Evolutionary conservation across 768 basidiomycete genomes (phyloP).

Genomic region (Termitomyces sp.): DNA sequence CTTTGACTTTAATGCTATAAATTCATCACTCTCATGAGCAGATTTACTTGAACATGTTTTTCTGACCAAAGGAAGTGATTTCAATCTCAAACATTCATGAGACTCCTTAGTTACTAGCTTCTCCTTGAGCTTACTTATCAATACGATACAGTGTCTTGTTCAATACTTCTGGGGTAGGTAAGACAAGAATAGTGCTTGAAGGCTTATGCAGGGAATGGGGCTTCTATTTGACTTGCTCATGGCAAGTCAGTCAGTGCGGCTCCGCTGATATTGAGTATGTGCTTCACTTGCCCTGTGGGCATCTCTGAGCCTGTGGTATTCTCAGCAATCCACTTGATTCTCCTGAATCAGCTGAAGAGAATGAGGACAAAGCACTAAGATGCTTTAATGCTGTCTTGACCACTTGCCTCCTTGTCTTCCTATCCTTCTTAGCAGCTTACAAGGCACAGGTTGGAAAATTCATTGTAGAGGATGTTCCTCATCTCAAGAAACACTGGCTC

Average conservation of each 20-base stretch:
- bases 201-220: background rate
- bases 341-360: background rate
- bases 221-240: background rate
- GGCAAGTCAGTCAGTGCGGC: background rate
- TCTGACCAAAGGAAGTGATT: too few relatives aligned
- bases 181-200: background rate
- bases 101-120: background rate
- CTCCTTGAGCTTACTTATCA: background rate
- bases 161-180: background rate
- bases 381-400: background rate
- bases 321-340: too few relatives aligned
- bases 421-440: background rate
- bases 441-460: background rate
- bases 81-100: background rate
- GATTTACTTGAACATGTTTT: background rate
- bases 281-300: background rate
- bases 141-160: background rate
- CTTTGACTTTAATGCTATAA: background rate
- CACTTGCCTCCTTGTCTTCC: background rate
- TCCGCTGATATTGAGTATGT: background rate
- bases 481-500: background rate
- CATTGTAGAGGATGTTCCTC: background rate
- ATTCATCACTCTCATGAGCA: background rate
- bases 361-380: background rate
- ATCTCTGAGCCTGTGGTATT: background rate